Evolutionary conservation across 805 yeast genomes (phyloP).

Genomic region (Aciculoconidium aculeatum): DNA sequence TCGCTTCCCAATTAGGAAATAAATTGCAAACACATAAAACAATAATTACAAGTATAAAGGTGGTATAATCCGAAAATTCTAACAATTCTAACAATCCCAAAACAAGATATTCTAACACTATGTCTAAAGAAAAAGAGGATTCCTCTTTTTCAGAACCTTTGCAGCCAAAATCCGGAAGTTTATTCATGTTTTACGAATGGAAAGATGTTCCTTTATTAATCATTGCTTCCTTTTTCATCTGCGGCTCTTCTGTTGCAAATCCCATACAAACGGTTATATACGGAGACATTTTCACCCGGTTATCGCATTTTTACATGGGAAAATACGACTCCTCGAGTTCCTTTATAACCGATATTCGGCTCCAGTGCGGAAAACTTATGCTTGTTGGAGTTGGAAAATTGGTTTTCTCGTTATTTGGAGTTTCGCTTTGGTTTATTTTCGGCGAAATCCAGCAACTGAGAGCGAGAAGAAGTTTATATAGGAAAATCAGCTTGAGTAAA

Average conservation of each 20-base stretch:
- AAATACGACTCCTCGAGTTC: conserved; percentile 17
- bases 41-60: too few relatives aligned
- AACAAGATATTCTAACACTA: too few relatives aligned
- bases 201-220: conserved; percentile 16
- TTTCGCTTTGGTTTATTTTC: conserved; percentile 56
- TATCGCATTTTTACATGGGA: conserved; percentile 25
- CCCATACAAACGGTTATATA: conserved; percentile 59
- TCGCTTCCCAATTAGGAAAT: conserved; percentile 8
- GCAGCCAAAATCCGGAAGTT: too few relatives aligned
- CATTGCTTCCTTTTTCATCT: conserved; percentile 31
- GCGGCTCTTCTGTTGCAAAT: conserved; percentile 50
- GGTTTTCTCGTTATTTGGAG: conserved; percentile 45
- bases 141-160: too few relatives aligned
- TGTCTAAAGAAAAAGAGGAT: too few relatives aligned
- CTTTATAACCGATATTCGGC: conserved; percentile 23
- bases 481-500: conserved; percentile 39
- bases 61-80: too few relatives aligned
- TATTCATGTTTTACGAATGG: conserved; percentile 17
- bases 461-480: conserved; percentile 44
- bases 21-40: conserved; percentile 4
- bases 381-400: conserved; percentile 26
- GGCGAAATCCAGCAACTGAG: conserved; percentile 68
- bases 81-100: too few relatives aligned
- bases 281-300: conserved; percentile 52
- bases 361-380: conserved; percentile 28